Percentiles rank a stretch among this genome's conserved stretches.
phyloP scores from a whole-genome alignment of 2,329 filamentous ascomycete genomes.

The Ascochyta viciae-villosae region DNA sequence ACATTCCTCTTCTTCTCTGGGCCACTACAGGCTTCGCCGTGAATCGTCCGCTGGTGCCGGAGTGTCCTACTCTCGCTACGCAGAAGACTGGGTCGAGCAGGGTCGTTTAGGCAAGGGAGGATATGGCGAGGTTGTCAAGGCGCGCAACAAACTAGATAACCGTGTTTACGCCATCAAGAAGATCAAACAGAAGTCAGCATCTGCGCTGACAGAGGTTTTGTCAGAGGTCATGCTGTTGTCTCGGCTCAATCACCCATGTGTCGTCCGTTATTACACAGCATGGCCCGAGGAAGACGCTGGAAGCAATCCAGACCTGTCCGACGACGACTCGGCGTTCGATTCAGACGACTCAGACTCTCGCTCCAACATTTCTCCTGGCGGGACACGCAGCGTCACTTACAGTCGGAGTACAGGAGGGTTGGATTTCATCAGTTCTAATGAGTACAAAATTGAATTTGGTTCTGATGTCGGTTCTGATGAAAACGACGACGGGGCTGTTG shows the following conservation, averaged over 20 bases:
- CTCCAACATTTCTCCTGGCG: constrained; percentile 36
- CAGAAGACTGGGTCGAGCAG: constrained; percentile 88
- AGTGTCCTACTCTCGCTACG: constrained; percentile 73
- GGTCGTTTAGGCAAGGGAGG: constrained; percentile 90
- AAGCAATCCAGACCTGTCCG: constrained; percentile 53
- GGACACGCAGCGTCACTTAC: constrained; percentile 60
- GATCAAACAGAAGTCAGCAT: constrained; percentile 81
- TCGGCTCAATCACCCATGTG: constrained; percentile 87
- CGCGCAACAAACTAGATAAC: constrained; percentile 90
- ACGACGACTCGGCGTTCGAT: constrained; percentile 39
- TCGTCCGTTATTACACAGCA: constrained; percentile 91
- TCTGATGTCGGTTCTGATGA: constrained; percentile 60
- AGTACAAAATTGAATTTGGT: constrained; percentile 79
- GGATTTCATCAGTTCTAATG: constrained; percentile 91
- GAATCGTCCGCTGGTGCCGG: constrained; percentile 45
- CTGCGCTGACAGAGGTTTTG: constrained; percentile 77
- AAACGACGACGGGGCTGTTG: constrained; percentile 39
- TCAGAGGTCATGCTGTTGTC: constrained; percentile 89
- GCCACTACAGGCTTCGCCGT: constrained; percentile 42
- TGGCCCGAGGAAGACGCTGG: constrained; percentile 80
- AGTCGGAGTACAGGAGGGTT: constrained; percentile 75
- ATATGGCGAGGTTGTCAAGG: constrained; percentile 95
- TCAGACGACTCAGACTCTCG: constrained; percentile 34
- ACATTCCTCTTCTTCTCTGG: constrained; percentile 46
- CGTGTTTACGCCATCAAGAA: constrained; percentile 97